Base-by-base conservation (phyloP, 371 early-diverging fungal species). In the Rhizopus sp. region DNA sequence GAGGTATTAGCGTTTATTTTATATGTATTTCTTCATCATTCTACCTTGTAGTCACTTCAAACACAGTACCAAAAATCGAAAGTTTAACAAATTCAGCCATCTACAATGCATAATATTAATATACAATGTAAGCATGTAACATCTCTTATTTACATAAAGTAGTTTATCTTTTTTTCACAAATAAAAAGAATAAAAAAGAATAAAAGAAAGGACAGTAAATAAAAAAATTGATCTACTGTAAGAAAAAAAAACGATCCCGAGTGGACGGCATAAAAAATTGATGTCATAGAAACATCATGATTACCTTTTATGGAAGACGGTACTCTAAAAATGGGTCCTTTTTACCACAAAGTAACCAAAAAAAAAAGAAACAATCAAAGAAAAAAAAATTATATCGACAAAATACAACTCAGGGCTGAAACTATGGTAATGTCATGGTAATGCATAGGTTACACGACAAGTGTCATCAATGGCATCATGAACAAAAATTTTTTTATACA, bases 21-120 rank as follows among this genome's bases (percentile, higher is more conserved):
- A 13, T 35, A 13, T 8, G 17, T 38, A 34, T 32, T 29, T n/a
- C 12, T 29, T 32, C 30, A 32, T 39, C 13, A 0, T 54, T 67
- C 53, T 83, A 89, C 89, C 94, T 84, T 42, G 88, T 88, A 13
- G 94, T 93, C 54, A 95, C 93, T 74, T 95, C 95, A 63, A 95
- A 95, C 40, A 93, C 85, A 40, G 94, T 94, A 59, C 96, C 96
- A 68, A 93, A 95, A 57, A 95, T 90, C 49, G 89, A 88, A 50
- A 89, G 82, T 50, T 90, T 89, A 40, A 89, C 85, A 68, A 92
- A 94, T 74, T 91, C 92, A 42, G 89, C 89, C 90, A 89, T 91
- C 46, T 46, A 46, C 23, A 23, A 23, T 2, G 23, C 2, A 23
- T 23, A 23, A 23, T 23, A 23, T 23, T 23, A 23, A 41, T 16